phyloP scores from a whole-genome alignment of 805 yeast genomes.

The Wickerhamiella domercqiae region DNA sequence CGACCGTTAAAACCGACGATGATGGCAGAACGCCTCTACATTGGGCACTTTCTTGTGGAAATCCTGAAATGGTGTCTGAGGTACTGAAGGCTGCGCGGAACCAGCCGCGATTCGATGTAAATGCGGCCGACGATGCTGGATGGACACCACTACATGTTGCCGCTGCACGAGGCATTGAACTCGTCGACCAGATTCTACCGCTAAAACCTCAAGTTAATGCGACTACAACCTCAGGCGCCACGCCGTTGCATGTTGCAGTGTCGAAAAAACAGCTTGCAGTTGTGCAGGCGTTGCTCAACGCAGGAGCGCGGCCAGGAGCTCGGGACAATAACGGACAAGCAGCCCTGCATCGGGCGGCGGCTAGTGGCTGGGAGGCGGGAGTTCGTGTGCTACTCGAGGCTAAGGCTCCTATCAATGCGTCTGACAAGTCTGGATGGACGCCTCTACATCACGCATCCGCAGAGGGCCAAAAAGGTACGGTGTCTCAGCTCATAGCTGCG shows the following conservation, averaged over 20 bases:
- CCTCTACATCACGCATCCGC: slow-evolving; percentile 81
- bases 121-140: slow-evolving; percentile 61
- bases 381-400: slow-evolving; percentile 39
- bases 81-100: slow-evolving; percentile 27
- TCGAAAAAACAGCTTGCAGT: slow-evolving; percentile 47
- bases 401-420: slow-evolving; percentile 49
- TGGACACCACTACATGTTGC: slow-evolving; percentile 87
- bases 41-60: slow-evolving; percentile 69
- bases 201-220: slow-evolving; percentile 38
- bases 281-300: slow-evolving; percentile 38
- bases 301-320: slow-evolving; percentile 44
- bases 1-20: slow-evolving; percentile 29
- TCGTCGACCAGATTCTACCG: slow-evolving; percentile 33
- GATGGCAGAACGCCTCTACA: slow-evolving; percentile 73
- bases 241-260: slow-evolving; percentile 62
- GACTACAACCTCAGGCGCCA: slow-evolving; percentile 47
- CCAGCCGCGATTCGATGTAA: slow-evolving; percentile 36
- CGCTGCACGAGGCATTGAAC: slow-evolving; percentile 53
- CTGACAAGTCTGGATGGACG: slow-evolving; percentile 62
- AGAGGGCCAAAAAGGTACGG: slow-evolving; percentile 76
- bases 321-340: slow-evolving; percentile 54
- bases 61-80: slow-evolving; percentile 35
- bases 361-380: slow-evolving; percentile 50
- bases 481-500: slow-evolving; percentile 37
- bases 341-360: slow-evolving; percentile 71